These are phyloP conservation scores for Termitomyces sp. DNA, from an alignment of 768 basidiomycete species.

Conservation along the genomic window DNA sequence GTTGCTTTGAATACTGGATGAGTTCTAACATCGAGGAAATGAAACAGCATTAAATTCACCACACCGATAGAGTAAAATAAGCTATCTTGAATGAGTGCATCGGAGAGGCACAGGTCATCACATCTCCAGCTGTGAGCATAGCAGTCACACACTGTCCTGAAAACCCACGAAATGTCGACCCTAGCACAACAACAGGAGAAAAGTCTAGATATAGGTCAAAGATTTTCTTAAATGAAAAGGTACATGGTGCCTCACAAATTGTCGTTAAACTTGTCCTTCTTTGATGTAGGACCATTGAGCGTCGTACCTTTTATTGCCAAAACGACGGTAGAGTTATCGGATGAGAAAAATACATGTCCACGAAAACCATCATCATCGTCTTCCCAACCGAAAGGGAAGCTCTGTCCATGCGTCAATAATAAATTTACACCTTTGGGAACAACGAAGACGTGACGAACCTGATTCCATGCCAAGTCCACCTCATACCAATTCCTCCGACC, in stretches of 20 bases:
- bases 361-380: constrained; percentile 77
- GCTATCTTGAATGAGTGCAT: constrained; percentile 81
- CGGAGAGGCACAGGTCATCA: constrained; percentile 73
- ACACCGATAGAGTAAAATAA: constrained; percentile 91
- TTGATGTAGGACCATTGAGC: constrained; percentile 77
- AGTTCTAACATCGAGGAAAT: background rate
- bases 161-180: constrained; percentile 82
- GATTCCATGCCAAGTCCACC: constrained; percentile 70
- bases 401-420: constrained; percentile 33
- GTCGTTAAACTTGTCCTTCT: constrained; percentile 92
- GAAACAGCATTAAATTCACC: constrained; percentile 37
- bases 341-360: constrained; percentile 81
- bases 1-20: constrained; percentile 41
- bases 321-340: constrained; percentile 76
- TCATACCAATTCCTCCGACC: constrained; percentile 78
- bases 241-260: constrained; percentile 46
- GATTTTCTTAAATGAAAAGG: background rate
- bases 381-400: constrained; percentile 79
- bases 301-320: constrained; percentile 90
- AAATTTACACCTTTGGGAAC: background rate
- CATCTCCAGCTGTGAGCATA: constrained; percentile 68
- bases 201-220: constrained; percentile 25
- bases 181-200: constrained; percentile 94
- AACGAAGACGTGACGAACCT: constrained; percentile 21
- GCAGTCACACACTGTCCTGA: constrained; percentile 86